Percentiles rank a stretch among this genome's conserved stretches.
These are phyloP conservation scores for Populus hybrid DNA, from an alignment of 441 rosid genomes.

Conservation along the genomic window DNA sequence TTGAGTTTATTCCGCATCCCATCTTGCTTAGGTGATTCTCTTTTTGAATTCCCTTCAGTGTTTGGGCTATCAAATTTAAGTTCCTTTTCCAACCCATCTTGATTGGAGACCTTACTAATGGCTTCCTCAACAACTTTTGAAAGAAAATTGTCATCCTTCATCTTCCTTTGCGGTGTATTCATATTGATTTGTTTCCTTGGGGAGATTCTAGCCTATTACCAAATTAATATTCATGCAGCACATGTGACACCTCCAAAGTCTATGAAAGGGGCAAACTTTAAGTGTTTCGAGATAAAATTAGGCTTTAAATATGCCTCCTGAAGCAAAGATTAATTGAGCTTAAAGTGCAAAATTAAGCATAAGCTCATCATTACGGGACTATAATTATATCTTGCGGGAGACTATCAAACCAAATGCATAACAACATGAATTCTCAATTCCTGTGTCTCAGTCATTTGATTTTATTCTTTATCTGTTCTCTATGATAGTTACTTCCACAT, in stretches of 20 bases:
- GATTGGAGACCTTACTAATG: not conserved
- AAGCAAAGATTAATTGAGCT: not conserved
- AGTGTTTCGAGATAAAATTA: not conserved
- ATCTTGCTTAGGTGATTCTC: conserved; percentile 1
- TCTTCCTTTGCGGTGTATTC: not conserved
- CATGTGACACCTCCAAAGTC: not conserved
- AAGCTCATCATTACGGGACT: not conserved
- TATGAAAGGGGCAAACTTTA: not conserved
- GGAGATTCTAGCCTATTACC: conserved; percentile 9
- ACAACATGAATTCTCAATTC: not conserved
- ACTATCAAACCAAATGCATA: not conserved
- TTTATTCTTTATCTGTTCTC: too few relatives aligned
- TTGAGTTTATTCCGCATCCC: not conserved
- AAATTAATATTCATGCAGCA: not conserved
- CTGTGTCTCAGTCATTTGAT: not conserved
- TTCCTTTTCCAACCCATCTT: not conserved
- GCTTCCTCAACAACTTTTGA: not conserved
- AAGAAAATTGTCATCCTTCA: not conserved
- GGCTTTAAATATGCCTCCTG: not conserved
- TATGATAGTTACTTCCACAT: not conserved
- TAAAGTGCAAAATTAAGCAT: not conserved
- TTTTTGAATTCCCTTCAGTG: not conserved
- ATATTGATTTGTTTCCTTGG: conserved; percentile 1
- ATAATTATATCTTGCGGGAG: not conserved
- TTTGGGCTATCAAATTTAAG: not conserved